These are phyloP conservation scores for Thalassia testudinum DNA, from an alignment of 116 monocot species.

Conservation along the genomic window DNA sequence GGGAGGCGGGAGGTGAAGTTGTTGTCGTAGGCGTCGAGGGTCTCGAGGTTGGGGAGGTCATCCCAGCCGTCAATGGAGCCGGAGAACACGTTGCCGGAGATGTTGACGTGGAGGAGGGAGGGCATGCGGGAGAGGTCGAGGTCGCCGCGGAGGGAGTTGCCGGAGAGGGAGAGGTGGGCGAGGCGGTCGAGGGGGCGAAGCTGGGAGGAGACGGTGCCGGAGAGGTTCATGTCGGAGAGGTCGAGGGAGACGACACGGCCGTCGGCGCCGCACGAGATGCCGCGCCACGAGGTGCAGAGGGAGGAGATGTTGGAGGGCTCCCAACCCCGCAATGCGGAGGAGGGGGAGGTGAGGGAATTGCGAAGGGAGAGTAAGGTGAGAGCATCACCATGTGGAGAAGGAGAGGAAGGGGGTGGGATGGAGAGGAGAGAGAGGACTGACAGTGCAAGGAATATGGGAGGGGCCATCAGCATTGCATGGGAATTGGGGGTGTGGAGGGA, in stretches of 20 bases:
- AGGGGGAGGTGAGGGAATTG: slow-evolving; percentile 24
- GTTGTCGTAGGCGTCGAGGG: slow-evolving; percentile 71
- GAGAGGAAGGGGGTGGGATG: slow-evolving; percentile 13
- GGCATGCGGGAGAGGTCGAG: too few species aligned
- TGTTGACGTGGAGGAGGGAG: slow-evolving; percentile 43
- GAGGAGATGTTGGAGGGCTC: slow-evolving; percentile 5
- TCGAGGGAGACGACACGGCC: slow-evolving; percentile 32
- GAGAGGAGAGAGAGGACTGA: neutral
- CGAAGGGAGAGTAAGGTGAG: too few species aligned
- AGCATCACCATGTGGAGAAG: slow-evolving; percentile 19
- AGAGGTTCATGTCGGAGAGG: slow-evolving; percentile 44
- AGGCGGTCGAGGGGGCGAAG: too few species aligned
- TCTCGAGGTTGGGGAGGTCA: slow-evolving; percentile 34
- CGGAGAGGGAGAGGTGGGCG: too few species aligned
- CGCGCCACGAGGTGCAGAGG: slow-evolving; percentile 33
- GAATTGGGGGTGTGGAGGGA: too few species aligned
- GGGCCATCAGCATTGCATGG: too few species aligned
- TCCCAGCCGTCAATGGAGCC: slow-evolving; percentile 24
- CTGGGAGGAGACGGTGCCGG: slow-evolving; percentile 10
- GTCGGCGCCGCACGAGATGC: slow-evolving; percentile 28
- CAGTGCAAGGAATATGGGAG: too few species aligned
- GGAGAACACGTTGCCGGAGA: slow-evolving; percentile 82
- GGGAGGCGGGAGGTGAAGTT: slow-evolving; percentile 59
- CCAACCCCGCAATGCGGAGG: slow-evolving; percentile 36
- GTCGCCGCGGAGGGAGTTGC: too few species aligned